phyloP scores from a whole-genome alignment of 148 eudicot genomes.

The Beta vulgaris region DNA sequence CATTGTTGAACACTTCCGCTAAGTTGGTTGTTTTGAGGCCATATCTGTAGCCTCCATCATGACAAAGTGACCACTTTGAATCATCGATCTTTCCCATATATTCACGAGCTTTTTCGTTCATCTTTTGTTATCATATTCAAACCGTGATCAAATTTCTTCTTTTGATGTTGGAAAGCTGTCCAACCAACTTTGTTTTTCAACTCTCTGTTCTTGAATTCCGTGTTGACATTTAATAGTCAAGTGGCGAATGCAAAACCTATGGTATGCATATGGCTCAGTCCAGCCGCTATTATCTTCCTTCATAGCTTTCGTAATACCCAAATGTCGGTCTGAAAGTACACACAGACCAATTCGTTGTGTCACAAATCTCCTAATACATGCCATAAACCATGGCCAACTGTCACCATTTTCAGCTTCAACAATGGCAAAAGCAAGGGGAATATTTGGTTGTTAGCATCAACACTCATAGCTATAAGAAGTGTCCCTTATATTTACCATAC shows the following conservation, averaged over 20 bases:
- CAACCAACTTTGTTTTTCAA: conserved; percentile 1
- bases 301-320: conserved; percentile 4
- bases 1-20: conserved; percentile 3
- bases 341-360: background rate
- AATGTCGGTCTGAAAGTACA: conserved; percentile 11
- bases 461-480: background rate
- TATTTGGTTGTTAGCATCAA: background rate
- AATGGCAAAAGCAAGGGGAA: too few relatives aligned
- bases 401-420: too few relatives aligned
- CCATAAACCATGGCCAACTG: conserved; percentile 11
- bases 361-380: background rate
- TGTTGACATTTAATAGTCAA: background rate
- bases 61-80: conserved; percentile 15
- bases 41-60: conserved; percentile 15
- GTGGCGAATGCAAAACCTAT: conserved; percentile 16
- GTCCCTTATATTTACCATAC: conserved; percentile 12
- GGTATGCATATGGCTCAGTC: background rate
- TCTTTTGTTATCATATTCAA: background rate
- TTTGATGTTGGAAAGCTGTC: conserved; percentile 1
- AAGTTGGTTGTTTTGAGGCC: conserved; percentile 5
- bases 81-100: background rate
- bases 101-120: background rate
- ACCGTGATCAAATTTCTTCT: background rate
- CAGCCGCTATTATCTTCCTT: background rate
- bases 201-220: background rate